Conservation (phyloP, 495 filamentous ascomycete genomes). For the Glarea lozoyensis region DNA sequence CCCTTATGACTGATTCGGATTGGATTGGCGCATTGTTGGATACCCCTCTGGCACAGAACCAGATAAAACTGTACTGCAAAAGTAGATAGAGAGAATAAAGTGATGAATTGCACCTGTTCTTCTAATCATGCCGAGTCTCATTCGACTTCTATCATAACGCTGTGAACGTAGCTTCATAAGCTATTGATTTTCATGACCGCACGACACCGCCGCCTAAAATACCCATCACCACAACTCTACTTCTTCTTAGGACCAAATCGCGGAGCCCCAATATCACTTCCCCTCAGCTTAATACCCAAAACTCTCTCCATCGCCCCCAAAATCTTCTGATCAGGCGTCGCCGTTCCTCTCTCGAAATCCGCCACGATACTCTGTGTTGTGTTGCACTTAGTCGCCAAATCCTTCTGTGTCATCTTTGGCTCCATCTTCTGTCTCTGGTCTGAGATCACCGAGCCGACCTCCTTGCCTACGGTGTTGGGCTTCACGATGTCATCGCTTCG, state of each 20-base stretch:
- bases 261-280: conserved; percentile 64
- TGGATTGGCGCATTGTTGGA: not conserved
- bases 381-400: conserved; percentile 91
- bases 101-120: conserved; percentile 4
- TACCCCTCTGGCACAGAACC: not conserved
- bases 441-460: conserved; percentile 77
- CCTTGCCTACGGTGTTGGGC: conserved; percentile 75
- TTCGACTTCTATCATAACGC: conserved; percentile 9
- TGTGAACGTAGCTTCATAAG: not conserved
- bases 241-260: conserved; percentile 52
- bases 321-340: conserved; percentile 77
- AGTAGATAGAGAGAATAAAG: conserved; percentile 5
- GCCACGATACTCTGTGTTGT: conserved; percentile 70
- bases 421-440: conserved; percentile 59
- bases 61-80: too few species aligned
- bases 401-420: conserved; percentile 93
- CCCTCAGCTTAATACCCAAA: conserved; percentile 77
- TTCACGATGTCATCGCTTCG: conserved; percentile 96
- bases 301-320: conserved; percentile 72
- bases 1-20: conserved; percentile 1
- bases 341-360: conserved; percentile 77
- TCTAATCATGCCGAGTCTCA: conserved; percentile 4
- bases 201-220: not conserved
- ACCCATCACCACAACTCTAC: conserved; percentile 2
- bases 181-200: too few species aligned